phyloP scores from a whole-genome alignment of 1,139 yeast species.

The Blastobotrys persicus region DNA sequence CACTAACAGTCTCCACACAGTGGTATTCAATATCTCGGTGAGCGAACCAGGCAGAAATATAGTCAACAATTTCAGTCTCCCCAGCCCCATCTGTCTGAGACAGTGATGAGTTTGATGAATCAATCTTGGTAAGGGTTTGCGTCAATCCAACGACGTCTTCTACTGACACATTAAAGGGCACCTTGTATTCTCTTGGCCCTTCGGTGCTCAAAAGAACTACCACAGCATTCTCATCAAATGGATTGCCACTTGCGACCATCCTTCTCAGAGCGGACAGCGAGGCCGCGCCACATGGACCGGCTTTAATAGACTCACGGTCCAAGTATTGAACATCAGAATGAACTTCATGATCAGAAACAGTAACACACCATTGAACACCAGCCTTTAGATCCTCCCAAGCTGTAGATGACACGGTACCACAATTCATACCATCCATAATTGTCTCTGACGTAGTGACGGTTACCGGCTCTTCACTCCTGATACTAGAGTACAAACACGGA shows the following conservation, averaged over 20 bases:
- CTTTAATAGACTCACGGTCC: not conserved
- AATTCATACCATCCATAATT: not conserved
- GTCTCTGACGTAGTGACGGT: not conserved
- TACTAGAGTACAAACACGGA: not conserved
- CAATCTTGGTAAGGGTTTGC: not conserved
- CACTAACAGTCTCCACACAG: not conserved
- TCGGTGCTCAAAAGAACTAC: not conserved
- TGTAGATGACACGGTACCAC: not conserved
- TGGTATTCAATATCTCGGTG: not conserved
- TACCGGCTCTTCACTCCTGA: not conserved
- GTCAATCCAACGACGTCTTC: not conserved
- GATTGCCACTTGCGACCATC: not conserved
- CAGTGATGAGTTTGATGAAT: not conserved
- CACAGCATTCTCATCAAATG: not conserved
- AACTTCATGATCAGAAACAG: not conserved
- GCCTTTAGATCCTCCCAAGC: not conserved
- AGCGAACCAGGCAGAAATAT: not conserved
- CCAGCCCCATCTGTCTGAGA: not conserved
- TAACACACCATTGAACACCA: not conserved
- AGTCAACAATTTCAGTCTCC: not conserved
- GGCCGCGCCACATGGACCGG: not conserved
- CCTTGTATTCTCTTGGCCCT: not conserved
- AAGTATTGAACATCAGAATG: not conserved
- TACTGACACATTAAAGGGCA: not conserved
- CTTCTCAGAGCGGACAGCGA: not conserved